Percentiles rank a stretch among this genome's conserved stretches.
Evolutionary conservation across 2,329 filamentous ascomycete species (phyloP).

Genomic region (Chrysoporthe cubensis): DNA sequence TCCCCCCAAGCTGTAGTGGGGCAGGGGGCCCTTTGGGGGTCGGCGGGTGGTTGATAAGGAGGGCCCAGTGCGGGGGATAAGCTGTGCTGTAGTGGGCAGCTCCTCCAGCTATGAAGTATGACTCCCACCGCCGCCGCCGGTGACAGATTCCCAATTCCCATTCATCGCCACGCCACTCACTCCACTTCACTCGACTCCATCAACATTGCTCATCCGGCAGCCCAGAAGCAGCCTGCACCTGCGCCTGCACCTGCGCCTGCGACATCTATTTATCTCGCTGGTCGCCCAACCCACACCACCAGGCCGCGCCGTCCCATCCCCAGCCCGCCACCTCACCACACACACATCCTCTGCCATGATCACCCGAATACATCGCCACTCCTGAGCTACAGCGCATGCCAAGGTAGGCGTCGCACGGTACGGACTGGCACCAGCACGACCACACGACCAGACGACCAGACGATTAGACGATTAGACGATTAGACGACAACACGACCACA

Average conservation of each 20-base stretch:
- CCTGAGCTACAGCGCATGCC: not conserved
- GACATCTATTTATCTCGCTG: not conserved
- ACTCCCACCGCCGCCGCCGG: not conserved
- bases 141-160: constrained; percentile 1
- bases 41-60: not conserved
- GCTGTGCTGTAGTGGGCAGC: not conserved
- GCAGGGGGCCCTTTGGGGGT: not conserved
- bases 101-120: not conserved
- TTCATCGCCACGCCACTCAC: constrained; percentile 1
- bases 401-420: not conserved
- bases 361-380: constrained; percentile 5
- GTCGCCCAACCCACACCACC: not conserved
- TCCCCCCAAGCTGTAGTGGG: not conserved
- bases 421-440: not conserved
- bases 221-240: not conserved
- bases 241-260: not conserved
- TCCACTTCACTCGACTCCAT: not conserved
- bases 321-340: not conserved
- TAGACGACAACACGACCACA: not conserved
- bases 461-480: not conserved
- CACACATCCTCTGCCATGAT: not conserved
- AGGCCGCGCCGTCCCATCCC: too few species aligned
- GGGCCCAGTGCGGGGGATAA: not conserved
- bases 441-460: not conserved
- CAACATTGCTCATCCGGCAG: constrained; percentile 16